Base-by-base conservation (phyloP, 257 asterid species). In the Paraleonurus japonicus region DNA sequence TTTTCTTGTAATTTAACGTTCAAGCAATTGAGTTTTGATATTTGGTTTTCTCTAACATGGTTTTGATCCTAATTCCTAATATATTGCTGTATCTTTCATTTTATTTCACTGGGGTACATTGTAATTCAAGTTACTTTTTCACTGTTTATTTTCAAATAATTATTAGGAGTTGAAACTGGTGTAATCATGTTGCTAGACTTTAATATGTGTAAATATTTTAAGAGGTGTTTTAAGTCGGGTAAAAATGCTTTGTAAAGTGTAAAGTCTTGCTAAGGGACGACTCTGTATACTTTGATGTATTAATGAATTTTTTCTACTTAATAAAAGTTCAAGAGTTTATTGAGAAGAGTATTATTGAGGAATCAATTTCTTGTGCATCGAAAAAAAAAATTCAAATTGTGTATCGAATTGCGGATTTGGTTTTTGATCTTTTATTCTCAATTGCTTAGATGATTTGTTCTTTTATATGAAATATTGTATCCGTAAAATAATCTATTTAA, bases 1-100 rank as follows among this genome's bases (percentile, higher is more conserved):
- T 41, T 45, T 72, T 33, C 30, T 61, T 72, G 79, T 76, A 75
- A 72, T 64, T 71, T 74, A 51, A 27, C 39, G 26, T 64, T 67
- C 61, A 51, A 47, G 63, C 43, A 45, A 9, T 63, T 61, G 47
- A 53, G 69, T 75, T 69, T 47, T 58, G 69, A 45, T 37, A 62
- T 20, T 63, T 58, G 77, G 20, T 47, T n/a, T 71, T 28, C 51
- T 59, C 16, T 28, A 12, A 39, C 57, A 47, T 13, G 73, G 57
- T 70, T 79, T 74, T 37, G 16, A 47, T 58, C 27, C 11, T n/a
- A 39, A 22, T 16, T 48, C 43, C 13, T 66, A 53, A 28, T 17
- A 51, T 72, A 61, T 15, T 65, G 12, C 47, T 12, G 5, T 9
- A 59, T 28, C 45, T 15, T 35, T 47, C 12, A 67, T 67, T 2